Percentiles rank a stretch among this genome's conserved stretches.
phyloP scores from a whole-genome alignment of 495 filamentous ascomycete species.

The Penicillium nucicola region DNA sequence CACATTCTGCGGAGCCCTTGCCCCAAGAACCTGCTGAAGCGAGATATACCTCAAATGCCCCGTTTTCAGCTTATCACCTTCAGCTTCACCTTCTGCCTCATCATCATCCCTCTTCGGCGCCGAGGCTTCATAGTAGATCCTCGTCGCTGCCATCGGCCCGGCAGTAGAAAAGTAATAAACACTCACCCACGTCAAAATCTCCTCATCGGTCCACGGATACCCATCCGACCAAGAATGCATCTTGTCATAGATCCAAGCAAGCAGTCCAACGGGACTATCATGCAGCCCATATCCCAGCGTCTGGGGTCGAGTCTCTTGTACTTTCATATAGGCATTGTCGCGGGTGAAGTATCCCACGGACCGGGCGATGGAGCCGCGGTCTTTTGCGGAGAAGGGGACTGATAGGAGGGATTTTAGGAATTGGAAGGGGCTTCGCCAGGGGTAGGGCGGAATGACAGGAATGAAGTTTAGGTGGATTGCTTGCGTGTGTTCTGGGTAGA shows the following conservation, averaged over 20 bases:
- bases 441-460: conserved; percentile 30
- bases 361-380: conserved; percentile 30
- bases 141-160: conserved; percentile 44
- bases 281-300: conserved; percentile 48
- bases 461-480: conserved; percentile 47
- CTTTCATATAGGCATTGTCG: conserved; percentile 41
- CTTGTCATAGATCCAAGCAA: conserved; percentile 57
- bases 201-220: conserved; percentile 53
- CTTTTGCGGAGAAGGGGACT: conserved; percentile 33
- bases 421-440: conserved; percentile 31
- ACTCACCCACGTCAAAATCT: conserved; percentile 53
- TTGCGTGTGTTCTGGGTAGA: conserved; percentile 37
- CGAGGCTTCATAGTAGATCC: conserved; percentile 50
- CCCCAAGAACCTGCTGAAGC: conserved; percentile 9
- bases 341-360: conserved; percentile 31
- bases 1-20: conserved; percentile 23
- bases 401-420: conserved; percentile 31
- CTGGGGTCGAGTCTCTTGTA: conserved; percentile 49
- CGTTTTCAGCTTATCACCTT: not conserved
- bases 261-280: conserved; percentile 48
- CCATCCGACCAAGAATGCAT: conserved; percentile 48
- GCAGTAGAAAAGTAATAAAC: conserved; percentile 52
- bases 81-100: conserved; percentile 10
- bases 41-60: conserved; percentile 14
- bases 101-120: conserved; percentile 16